Conservation (phyloP, 1,139 yeast genomes). For the Sugiyamaella japonica region DNA sequence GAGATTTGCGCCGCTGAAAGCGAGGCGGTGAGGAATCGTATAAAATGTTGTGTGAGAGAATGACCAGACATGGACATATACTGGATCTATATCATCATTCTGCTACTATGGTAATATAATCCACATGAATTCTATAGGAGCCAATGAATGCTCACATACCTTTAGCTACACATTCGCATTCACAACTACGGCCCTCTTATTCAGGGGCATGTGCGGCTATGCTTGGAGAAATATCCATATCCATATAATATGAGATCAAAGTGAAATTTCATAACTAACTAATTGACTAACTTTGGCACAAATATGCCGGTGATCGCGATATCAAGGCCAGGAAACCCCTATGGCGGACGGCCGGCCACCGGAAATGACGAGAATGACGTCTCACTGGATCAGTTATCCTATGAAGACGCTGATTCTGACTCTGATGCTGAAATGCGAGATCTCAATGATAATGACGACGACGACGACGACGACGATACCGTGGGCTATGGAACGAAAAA, state of each 20-base stretch:
- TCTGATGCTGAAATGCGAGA: constrained; percentile 30
- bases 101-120: too few species aligned
- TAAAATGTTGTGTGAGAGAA: too few species aligned
- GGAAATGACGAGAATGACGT: not conserved
- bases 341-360: not conserved
- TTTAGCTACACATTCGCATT: too few species aligned
- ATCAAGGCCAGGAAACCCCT: constrained; percentile 6
- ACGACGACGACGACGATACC: not conserved
- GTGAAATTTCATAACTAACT: constrained; percentile 1
- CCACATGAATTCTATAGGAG: too few species aligned
- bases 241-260: not conserved
- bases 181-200: too few species aligned
- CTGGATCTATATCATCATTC: too few species aligned
- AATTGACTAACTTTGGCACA: too few species aligned
- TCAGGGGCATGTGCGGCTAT: not conserved
- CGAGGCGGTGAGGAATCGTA: too few species aligned
- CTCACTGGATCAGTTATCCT: not conserved
- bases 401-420: constrained; percentile 29
- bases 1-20: too few species aligned
- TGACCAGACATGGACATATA: too few species aligned
- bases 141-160: too few species aligned
- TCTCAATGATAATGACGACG: constrained; percentile 18
- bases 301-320: constrained; percentile 14
- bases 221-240: not conserved
- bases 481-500: not conserved